phyloP scores from a whole-genome alignment of 1,284 basidiomycete genomes.

The Schizophyllum commune region DNA sequence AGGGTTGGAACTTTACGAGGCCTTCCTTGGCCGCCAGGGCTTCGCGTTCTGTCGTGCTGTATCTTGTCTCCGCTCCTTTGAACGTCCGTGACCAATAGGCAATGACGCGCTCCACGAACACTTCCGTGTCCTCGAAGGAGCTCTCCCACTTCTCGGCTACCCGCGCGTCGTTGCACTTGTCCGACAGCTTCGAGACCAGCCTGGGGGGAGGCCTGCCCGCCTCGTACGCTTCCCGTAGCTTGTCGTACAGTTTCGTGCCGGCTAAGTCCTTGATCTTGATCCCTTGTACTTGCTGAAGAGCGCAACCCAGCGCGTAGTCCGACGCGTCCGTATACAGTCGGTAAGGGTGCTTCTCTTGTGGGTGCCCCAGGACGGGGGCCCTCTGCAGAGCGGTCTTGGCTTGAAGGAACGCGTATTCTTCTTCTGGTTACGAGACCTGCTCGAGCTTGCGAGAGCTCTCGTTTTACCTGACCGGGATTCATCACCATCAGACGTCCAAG shows the following conservation, averaged over 20 bases:
- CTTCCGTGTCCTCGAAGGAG: conserved; percentile 18
- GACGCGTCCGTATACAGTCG: conserved; percentile 31
- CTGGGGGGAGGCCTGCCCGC: background rate
- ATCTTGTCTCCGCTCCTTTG: conserved; percentile 8
- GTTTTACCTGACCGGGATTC: too few species aligned
- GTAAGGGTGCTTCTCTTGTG: conserved; percentile 22
- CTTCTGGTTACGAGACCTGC: too few species aligned
- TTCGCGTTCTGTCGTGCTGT: background rate
- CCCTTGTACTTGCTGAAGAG: conserved; percentile 11
- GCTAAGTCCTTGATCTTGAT: conserved; percentile 8
- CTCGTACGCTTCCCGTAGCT: conserved; percentile 5
- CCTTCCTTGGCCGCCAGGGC: background rate
- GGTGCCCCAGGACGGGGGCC: conserved; percentile 25
- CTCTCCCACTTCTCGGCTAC: background rate
- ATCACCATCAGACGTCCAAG: too few species aligned
- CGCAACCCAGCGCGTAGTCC: conserved; percentile 23
- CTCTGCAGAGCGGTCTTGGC: conserved; percentile 16
- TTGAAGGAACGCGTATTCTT: too few species aligned
- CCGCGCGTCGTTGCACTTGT: background rate
- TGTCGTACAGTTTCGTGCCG: conserved; percentile 13
- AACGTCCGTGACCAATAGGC: conserved; percentile 22
- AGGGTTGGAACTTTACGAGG: conserved; percentile 4
- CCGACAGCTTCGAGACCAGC: background rate
- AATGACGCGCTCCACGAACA: conserved; percentile 22
- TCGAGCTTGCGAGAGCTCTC: too few species aligned